Percentiles rank a stretch among this genome's conserved stretches.
These are phyloP conservation scores for Aspergillus ellipticus DNA, from an alignment of 495 filamentous ascomycete genomes.

Conservation along the genomic window DNA sequence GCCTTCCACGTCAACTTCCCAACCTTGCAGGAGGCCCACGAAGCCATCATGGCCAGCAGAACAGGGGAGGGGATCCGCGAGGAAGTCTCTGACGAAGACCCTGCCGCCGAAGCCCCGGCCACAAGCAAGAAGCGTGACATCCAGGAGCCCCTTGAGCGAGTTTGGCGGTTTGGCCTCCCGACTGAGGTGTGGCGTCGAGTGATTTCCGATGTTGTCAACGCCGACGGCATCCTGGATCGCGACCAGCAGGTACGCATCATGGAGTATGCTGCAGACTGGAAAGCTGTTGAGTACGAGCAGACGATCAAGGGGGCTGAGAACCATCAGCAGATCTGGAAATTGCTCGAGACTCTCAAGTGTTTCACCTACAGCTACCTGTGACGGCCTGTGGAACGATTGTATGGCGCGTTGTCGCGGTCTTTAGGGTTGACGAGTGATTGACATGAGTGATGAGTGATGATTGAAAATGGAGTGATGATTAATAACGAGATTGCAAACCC, in stretches of 20 bases:
- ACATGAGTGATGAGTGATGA: neutral
- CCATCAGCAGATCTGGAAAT: conserved; percentile 35
- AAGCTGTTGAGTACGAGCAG: conserved; percentile 21
- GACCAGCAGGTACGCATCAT: conserved; percentile 31
- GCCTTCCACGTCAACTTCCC: conserved; percentile 19
- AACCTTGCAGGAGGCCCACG: conserved; percentile 5
- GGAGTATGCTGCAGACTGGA: conserved; percentile 26
- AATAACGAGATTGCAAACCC: neutral
- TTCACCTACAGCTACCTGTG: conserved; percentile 24
- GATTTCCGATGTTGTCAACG: conserved; percentile 27
- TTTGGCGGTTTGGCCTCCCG: conserved; percentile 25
- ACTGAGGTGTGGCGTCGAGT: conserved; percentile 32
- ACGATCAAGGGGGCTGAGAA: conserved; percentile 22
- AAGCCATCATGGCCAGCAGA: neutral
- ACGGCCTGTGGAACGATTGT: neutral
- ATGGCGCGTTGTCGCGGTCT: too few relatives aligned
- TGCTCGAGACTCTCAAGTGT: conserved; percentile 27
- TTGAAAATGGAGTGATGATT: neutral
- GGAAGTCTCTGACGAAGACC: too few relatives aligned
- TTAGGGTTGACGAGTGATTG: too few relatives aligned
- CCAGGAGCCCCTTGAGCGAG: conserved; percentile 2
- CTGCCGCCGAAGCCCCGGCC: neutral
- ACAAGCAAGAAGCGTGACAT: neutral
- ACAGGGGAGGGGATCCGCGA: neutral
- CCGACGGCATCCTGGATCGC: conserved; percentile 29